phyloP scores from a whole-genome alignment of 305 asterid species.

The Caryopteris hybrid region DNA sequence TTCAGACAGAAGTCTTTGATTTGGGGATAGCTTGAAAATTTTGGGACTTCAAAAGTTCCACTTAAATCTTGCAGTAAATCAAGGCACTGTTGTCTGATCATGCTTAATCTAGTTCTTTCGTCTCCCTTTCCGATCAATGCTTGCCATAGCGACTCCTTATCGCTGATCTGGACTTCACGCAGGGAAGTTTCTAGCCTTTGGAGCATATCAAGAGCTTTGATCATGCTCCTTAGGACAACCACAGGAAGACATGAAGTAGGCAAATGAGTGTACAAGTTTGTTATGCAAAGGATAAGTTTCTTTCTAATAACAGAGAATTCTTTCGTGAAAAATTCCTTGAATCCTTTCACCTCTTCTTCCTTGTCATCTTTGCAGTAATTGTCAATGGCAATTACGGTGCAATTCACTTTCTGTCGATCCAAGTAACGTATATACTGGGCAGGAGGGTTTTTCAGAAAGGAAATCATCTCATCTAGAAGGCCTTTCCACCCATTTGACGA shows the following conservation, averaged over 20 bases:
- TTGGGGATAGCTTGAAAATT: not conserved
- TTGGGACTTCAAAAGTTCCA: slow-evolving; percentile 22
- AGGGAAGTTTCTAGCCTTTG: slow-evolving; percentile 22
- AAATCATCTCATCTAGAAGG: slow-evolving; percentile 26
- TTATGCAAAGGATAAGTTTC: slow-evolving; percentile 19
- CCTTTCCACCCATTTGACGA: slow-evolving; percentile 49
- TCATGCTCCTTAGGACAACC: slow-evolving; percentile 28
- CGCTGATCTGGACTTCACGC: not conserved
- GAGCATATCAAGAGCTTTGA: slow-evolving; percentile 21
- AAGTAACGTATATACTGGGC: slow-evolving; percentile 31
- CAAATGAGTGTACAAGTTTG: slow-evolving; percentile 53
- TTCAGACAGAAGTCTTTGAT: slow-evolving; percentile 28
- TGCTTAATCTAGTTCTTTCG: not conserved
- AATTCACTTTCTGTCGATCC: slow-evolving; percentile 23
- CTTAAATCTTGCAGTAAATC: slow-evolving; percentile 19
- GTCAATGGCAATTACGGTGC: too few species aligned
- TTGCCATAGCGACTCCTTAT: slow-evolving; percentile 23
- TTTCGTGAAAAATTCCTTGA: not conserved
- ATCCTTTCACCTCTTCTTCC: too few species aligned
- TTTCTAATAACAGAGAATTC: slow-evolving; percentile 10
- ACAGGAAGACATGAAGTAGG: slow-evolving; percentile 43
- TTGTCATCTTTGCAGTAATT: not conserved
- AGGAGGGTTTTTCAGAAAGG: slow-evolving; percentile 49
- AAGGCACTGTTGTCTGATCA: slow-evolving; percentile 22
- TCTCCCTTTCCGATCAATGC: slow-evolving; percentile 13